Evolutionary conservation across 768 basidiomycete species (phyloP), one percentile per base, ranked within the genome.

Genomic region (Lentinula boryana): DNA sequence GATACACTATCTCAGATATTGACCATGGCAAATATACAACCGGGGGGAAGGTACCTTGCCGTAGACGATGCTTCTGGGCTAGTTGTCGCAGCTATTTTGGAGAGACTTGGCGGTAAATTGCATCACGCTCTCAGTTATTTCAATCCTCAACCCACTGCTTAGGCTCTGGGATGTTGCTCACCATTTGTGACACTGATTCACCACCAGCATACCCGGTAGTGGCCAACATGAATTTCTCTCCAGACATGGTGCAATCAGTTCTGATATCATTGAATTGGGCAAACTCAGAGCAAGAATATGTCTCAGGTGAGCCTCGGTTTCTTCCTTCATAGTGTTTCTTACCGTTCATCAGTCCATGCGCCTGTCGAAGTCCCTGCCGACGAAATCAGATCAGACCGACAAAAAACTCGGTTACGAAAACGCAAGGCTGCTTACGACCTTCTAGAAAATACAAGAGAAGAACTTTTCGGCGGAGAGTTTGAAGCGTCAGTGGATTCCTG

Each of bases 41-140:
- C 95, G 0, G 94, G 91, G 10, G 91, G 93, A n/a, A 78, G 87
- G 64, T 91, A 95, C 68, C 73, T 99, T 41, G 87, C 87, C 2
- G 90, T 98, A 0, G 97, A 99, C 64, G 94, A 98, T 70, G 89
- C 90, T 13, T 92, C 92, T 36, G 97, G 97, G 1, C 68, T 98
- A 40, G 71, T 99, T 5, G 89, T 95, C 1, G 85, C 92, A 0
- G 91, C 87, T 1, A 83, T 95, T 46, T 71, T 98, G 5, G 93
- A 95, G 63, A 80, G 95, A 32, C 80, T 98, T 75, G 95, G 91
- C 71, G 91, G 93, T 87, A 23, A 33, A 46, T 21, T 38, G 56
- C 40, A 41, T 5, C 15, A 12, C 15, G 35, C 13, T 38, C 40
- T 21, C 12, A 9, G 21, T 23, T 15, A 18, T 3, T 15, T 27